Base-by-base conservation (phyloP, 2,329 filamentous ascomycete genomes). In the Cercospora sesami region DNA sequence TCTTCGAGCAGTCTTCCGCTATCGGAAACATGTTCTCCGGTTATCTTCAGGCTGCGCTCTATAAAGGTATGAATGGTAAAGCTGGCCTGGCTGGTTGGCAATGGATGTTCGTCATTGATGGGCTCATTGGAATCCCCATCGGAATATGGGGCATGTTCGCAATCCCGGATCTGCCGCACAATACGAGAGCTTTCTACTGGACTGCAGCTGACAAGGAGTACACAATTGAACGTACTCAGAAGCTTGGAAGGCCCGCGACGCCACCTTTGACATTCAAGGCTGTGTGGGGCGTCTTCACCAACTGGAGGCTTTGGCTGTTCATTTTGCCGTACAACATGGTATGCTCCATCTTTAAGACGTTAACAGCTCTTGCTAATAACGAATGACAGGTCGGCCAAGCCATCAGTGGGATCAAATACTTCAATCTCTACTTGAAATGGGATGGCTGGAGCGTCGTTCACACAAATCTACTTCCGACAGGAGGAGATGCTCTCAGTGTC, bases 31-130 rank as follows among this genome's bases (percentile, higher is more conserved):
- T 81, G 79, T 83, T 85, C 66, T 82, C 80, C 1, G 86, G 86
- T 0, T 87, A 86, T 68, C 74, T 88, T 4, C 86, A 86, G 82
- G 81, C 85, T 0, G 84, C 78, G 0, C 82, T 86, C 1, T 86
- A 86, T 67, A 78, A 78, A 5, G 64, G 68, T 4, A 78, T 87
- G 1, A 80, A 81, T 4, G 84, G 83, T 9, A 39, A 57, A 45
- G 31, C 51, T 3, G 53, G 18, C 23, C 31, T 55, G 2, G 28
- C 48, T 7, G 62, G 60, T 2, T 64, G 61, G 55, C 63, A 65
- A 30, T 86, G 83, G 82, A 77, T 86, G 12, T 69, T 69, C 60
- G 75, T 88, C 1, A 81, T 87, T 28, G 83, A 87, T 70, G 85
- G 84, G 0, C 76, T 85, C 2, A 86, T 87, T 18, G 84, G 83